Evolutionary conservation across 2,329 filamentous ascomycete genomes (phyloP), one percentile per base, ranked within the genome.

Genomic region (Pyrenophora seminiperda): DNA sequence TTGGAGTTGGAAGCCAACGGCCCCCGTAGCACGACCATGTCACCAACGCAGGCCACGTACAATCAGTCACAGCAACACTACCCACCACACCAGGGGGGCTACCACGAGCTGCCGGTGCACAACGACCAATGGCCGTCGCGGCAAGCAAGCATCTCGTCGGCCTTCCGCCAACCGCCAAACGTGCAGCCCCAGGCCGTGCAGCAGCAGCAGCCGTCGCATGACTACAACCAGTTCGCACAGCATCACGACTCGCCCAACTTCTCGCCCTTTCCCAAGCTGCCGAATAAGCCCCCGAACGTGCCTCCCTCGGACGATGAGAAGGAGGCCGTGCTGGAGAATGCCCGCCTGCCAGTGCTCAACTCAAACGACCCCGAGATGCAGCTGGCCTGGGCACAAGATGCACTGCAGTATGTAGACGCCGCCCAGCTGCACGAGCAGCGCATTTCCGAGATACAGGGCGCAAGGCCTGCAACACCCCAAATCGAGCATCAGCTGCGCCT

Each of bases 291-390:
- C 41, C 88, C 91, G 50, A 95, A 96, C 72, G 88, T 99, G 15
- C 94, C 94, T 10, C 91, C 91, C 1, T 92, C 90, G 49, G 91
- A 97, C 73, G 92, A 97, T 61, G 91, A 97, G 69, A 92, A 95
- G 75, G 94, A 97, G 73, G 86, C 88, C 22, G 91, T 91, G 40
- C 76, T 99, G 44, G 94, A 95, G 77, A 88, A 87, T 70, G 91
- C 91, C 27, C 86, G 93, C 47, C 77, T 89, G 54, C 83, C 89
- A 51, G 93, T 97, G 29, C 81, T 99, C 56, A 90, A 91, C 68
- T 96, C 91, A 38, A 95, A 95, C 67, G 92, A 99, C 71, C 91
- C 95, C 40, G 88, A 95, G 62, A 95, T 96, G 85, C 94, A 99
- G 77, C 82, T 99, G 66, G 90, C 90, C 53, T 99, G 94, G 94